A percentile compares a stretch with the other conserved stretches of the same genome.
Evolutionary conservation across 139 green algal genomes (phyloP).

Genomic region (Diplosphaera chodatii): DNA sequence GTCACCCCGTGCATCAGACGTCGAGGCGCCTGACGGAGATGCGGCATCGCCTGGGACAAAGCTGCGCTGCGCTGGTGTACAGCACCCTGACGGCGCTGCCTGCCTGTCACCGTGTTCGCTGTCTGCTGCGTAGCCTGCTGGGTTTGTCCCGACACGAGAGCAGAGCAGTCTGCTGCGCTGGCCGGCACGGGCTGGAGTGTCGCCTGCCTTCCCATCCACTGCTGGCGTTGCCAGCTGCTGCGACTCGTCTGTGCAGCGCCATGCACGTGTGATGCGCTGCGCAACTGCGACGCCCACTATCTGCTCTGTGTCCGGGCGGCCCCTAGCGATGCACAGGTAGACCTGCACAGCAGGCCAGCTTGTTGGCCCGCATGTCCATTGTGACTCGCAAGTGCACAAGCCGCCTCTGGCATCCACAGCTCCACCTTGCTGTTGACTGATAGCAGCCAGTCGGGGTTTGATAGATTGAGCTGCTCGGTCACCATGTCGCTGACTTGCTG

Average conservation of each 20-base stretch:
- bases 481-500: constrained; percentile 24
- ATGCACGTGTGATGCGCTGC: constrained; percentile 18
- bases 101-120: neutral
- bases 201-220: neutral
- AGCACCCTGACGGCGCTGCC: neutral
- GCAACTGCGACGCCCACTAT: constrained; percentile 25
- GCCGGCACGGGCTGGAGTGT: neutral
- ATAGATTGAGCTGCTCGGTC: constrained; percentile 35
- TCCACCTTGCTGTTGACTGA: constrained; percentile 3
- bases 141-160: too few relatives aligned
- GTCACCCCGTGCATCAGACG: too few relatives aligned
- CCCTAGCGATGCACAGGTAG: constrained; percentile 27
- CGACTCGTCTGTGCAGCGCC: neutral
- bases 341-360: constrained; percentile 3
- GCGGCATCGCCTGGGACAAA: neutral
- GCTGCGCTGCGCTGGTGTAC: neutral
- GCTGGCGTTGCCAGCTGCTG: neutral
- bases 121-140: neutral
- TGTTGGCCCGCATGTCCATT: neutral
- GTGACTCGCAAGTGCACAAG: neutral
- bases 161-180: neutral
- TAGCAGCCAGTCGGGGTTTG: constrained; percentile 27
- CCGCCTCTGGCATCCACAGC: too few relatives aligned
- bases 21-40: neutral
- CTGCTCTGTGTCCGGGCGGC: constrained; percentile 1